These are phyloP conservation scores for Retiboletus flavoniger DNA, from an alignment of 1,284 basidiomycete genomes.

Conservation along the genomic window DNA sequence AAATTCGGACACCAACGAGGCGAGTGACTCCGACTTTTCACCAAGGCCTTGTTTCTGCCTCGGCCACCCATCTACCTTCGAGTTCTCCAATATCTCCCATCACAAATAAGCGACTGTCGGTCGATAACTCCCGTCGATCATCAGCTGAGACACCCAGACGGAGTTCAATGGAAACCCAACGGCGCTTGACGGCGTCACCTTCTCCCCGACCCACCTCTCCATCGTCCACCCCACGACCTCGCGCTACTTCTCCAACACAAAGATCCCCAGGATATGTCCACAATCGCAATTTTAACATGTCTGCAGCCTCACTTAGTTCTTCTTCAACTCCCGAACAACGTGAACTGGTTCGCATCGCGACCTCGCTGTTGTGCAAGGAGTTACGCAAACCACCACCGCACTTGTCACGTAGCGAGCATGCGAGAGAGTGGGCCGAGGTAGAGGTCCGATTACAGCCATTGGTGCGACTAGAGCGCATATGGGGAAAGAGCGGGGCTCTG, in stretches of 20 bases:
- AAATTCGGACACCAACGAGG: conserved; percentile 35
- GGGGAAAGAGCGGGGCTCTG: conserved; percentile 53
- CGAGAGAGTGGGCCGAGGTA: conserved; percentile 68
- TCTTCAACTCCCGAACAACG: conserved; percentile 55
- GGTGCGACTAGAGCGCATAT: conserved; percentile 66
- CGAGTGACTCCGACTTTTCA: conserved; percentile 35
- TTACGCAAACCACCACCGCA: conserved; percentile 57
- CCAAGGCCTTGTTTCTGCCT: conserved; percentile 37
- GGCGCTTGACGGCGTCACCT: conserved; percentile 35
- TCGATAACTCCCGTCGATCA: conserved; percentile 34
- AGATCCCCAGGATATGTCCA: conserved; percentile 48
- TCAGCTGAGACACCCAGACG: conserved; percentile 33
- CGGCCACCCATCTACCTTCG: conserved; percentile 38
- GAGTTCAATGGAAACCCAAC: conserved; percentile 33
- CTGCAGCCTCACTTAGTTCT: conserved; percentile 49
- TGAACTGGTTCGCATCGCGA: conserved; percentile 61
- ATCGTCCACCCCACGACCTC: conserved; percentile 23
- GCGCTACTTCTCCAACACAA: conserved; percentile 40
- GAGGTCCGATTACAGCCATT: conserved; percentile 63
- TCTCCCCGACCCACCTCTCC: conserved; percentile 38
- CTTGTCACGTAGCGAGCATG: conserved; percentile 46
- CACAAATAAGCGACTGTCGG: conserved; percentile 34
- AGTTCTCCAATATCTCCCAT: conserved; percentile 29
- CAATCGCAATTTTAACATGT: conserved; percentile 53
- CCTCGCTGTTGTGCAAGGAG: conserved; percentile 61